These are phyloP conservation scores for Dendrocalamus latiflorus DNA, from an alignment of 202 grass and related monocot genomes.

Conservation along the genomic window DNA sequence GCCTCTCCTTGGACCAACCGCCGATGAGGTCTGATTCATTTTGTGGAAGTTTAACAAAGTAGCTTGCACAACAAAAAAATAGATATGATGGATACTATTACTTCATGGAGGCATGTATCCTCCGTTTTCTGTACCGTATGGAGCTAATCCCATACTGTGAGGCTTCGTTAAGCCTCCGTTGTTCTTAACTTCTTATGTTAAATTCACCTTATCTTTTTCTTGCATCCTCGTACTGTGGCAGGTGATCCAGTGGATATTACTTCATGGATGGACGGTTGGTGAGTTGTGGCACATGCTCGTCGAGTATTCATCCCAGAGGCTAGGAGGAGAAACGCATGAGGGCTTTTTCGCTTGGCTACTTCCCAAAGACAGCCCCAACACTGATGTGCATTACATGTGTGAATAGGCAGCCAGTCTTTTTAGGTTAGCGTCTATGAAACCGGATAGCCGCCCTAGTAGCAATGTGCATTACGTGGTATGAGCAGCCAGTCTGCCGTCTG, in stretches of 20 bases:
- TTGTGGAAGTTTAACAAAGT: neutral
- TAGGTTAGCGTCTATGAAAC: neutral
- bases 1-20: neutral
- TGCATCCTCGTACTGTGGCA: neutral
- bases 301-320: slow-evolving; percentile 57
- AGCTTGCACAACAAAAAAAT: neutral
- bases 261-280: slow-evolving; percentile 64
- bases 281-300: slow-evolving; percentile 62
- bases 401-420: slow-evolving; percentile 13
- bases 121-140: neutral
- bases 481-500: too few species aligned
- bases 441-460: neutral
- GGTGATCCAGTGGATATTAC: slow-evolving; percentile 66
- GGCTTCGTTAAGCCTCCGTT: neutral
- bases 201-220: neutral
- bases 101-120: neutral
- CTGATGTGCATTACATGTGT: slow-evolving; percentile 27
- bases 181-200: too few species aligned
- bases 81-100: neutral
- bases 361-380: slow-evolving; percentile 5
- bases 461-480: neutral
- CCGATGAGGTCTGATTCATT: neutral
- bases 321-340: slow-evolving; percentile 12
- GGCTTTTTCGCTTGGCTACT: slow-evolving; percentile 77
- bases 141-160: neutral